phyloP scores from a whole-genome alignment of 768 basidiomycete species.

The Pleurotus djamor region DNA sequence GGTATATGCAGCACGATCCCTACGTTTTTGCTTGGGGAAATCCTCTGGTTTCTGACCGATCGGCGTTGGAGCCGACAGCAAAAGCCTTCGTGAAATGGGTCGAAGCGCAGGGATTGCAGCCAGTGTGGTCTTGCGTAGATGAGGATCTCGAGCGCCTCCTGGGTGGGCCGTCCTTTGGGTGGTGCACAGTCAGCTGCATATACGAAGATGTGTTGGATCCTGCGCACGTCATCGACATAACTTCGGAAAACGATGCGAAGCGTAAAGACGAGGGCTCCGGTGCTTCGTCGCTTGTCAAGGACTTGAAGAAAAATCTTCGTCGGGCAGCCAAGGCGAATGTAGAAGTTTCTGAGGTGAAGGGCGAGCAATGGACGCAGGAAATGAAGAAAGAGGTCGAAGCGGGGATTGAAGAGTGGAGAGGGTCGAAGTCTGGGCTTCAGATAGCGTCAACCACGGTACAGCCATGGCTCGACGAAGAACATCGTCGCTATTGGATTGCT shows the following conservation, averaged over 20 bases:
- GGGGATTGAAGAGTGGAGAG: constrained; percentile 57
- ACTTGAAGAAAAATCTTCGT: constrained; percentile 59
- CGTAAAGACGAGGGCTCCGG: constrained; percentile 25
- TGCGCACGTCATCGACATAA: constrained; percentile 38
- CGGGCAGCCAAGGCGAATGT: constrained; percentile 56
- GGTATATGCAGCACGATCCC: constrained; percentile 48
- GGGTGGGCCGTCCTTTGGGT: constrained; percentile 37
- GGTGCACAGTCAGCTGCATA: constrained; percentile 62
- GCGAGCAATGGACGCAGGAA: constrained; percentile 37
- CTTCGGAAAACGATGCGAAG: constrained; percentile 25
- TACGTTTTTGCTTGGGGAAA: constrained; percentile 66
- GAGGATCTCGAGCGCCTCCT: constrained; percentile 49
- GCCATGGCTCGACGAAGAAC: constrained; percentile 54
- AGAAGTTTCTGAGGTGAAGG: constrained; percentile 38
- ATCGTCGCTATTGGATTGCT: constrained; percentile 59
- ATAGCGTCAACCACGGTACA: constrained; percentile 39
- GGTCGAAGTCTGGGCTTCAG: constrained; percentile 51
- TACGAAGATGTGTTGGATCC: constrained; percentile 60
- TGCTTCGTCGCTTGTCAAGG: constrained; percentile 41
- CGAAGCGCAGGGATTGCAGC: constrained; percentile 42
- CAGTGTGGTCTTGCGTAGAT: constrained; percentile 62
- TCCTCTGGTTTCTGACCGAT: constrained; percentile 47
- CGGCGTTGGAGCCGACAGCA: constrained; percentile 30
- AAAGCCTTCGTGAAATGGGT: constrained; percentile 44
- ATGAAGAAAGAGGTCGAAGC: constrained; percentile 46